Conservation (phyloP, 495 filamentous ascomycete species). For the Recurvomyces mirabilis region DNA sequence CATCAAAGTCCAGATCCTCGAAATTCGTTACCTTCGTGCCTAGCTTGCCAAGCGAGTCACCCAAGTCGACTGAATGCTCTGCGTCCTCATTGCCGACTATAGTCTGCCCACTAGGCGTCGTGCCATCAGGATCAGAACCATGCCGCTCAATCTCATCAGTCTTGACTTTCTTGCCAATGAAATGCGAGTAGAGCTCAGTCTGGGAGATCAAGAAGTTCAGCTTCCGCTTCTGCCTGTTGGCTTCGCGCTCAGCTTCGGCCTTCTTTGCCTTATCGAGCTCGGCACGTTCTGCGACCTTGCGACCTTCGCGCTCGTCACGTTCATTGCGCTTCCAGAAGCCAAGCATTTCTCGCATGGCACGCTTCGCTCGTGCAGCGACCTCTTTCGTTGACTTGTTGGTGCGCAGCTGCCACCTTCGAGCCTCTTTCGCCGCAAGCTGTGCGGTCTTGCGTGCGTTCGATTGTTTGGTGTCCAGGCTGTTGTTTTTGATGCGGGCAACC, state of each 20-base stretch:
- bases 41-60: conserved; percentile 45
- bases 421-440: conserved; percentile 92
- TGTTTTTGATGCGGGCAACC: conserved; percentile 71
- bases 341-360: conserved; percentile 99
- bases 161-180: conserved; percentile 98
- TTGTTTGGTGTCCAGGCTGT: conserved; percentile 69
- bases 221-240: conserved; percentile 93
- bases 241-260: conserved; percentile 92
- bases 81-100: conserved; percentile 36
- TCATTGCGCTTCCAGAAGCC: conserved; percentile 99
- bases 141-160: conserved; percentile 83
- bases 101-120: conserved; percentile 44
- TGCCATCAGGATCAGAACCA: conserved; percentile 57
- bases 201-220: conserved; percentile 99
- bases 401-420: conserved; percentile 88
- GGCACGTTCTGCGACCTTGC: conserved; percentile 87
- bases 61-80: conserved; percentile 43
- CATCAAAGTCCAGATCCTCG: conserved; percentile 90
- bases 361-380: conserved; percentile 89
- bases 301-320: conserved; percentile 86
- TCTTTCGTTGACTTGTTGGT: conserved; percentile 99
- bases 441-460: conserved; percentile 96
- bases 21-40: conserved; percentile 76
- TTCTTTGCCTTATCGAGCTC: conserved; percentile 94
- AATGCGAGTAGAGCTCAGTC: conserved; percentile 97